Conservation (phyloP, 2,329 filamentous ascomycete genomes). For the Emergomyces pasteurianus region DNA sequence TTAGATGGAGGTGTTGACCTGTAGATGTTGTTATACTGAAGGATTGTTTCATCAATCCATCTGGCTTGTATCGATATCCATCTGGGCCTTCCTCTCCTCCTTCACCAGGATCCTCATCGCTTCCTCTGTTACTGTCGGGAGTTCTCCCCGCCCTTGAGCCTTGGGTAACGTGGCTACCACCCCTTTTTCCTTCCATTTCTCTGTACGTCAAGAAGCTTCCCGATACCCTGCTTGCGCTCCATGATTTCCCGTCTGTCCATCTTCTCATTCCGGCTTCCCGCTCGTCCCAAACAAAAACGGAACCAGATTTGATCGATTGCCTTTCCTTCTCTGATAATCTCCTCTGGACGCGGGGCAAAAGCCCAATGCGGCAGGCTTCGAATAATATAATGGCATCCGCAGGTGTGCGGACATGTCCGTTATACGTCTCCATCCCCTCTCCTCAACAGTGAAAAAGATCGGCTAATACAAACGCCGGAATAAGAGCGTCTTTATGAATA, state of each 20-base stretch:
- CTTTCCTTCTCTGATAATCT: slow-evolving; percentile 93
- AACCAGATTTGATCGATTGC: slow-evolving; percentile 89
- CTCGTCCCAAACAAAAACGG: slow-evolving; percentile 99
- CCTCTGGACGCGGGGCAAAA: slow-evolving; percentile 83
- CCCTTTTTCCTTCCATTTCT: slow-evolving; percentile 97
- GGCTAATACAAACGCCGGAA: neutral
- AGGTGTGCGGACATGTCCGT: slow-evolving; percentile 89
- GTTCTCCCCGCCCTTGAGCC: slow-evolving; percentile 55
- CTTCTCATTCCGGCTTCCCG: slow-evolving; percentile 93
- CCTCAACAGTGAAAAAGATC: neutral
- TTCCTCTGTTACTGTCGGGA: slow-evolving; percentile 67
- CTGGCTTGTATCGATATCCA: slow-evolving; percentile 87
- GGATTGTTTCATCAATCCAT: slow-evolving; percentile 98
- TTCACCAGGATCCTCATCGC: slow-evolving; percentile 67
- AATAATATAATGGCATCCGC: slow-evolving; percentile 97
- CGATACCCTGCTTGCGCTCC: slow-evolving; percentile 94
- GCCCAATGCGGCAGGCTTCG: slow-evolving; percentile 81
- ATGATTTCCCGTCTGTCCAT: slow-evolving; percentile 98
- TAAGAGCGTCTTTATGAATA: neutral
- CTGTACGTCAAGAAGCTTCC: slow-evolving; percentile 95
- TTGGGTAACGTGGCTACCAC: slow-evolving; percentile 56
- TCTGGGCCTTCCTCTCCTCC: slow-evolving; percentile 63
- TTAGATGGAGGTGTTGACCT: slow-evolving; percentile 87
- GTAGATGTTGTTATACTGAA: slow-evolving; percentile 95
- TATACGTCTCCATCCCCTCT: slow-evolving; percentile 77